Evolutionary conservation across 148 eudicot species (phyloP).

Genomic region (Talinum fruticosum): DNA sequence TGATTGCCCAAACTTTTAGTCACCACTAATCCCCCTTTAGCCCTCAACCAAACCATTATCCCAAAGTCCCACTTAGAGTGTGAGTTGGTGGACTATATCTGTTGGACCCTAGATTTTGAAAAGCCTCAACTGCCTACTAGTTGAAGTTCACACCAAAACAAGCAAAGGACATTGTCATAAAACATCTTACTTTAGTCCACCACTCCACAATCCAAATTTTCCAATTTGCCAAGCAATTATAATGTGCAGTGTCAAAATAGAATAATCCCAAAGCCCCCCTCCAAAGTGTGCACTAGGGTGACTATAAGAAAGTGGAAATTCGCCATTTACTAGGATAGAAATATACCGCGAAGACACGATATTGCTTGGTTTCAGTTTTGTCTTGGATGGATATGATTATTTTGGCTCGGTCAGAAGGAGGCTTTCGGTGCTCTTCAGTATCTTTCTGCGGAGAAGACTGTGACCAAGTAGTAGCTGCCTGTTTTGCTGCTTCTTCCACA

Average conservation of each 20-base stretch:
- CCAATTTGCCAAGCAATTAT: neutral
- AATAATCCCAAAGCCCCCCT: too few relatives aligned
- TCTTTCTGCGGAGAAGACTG: constrained; percentile 27
- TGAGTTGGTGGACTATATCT: neutral
- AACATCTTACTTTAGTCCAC: neutral
- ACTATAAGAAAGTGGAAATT: neutral
- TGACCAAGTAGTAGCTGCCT: too few relatives aligned
- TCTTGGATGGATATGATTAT: constrained; percentile 67
- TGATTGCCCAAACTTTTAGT: neutral
- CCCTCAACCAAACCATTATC: neutral
- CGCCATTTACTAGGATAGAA: neutral
- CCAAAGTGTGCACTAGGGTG: neutral
- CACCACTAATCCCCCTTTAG: neutral
- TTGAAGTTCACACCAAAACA: neutral
- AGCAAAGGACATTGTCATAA: neutral
- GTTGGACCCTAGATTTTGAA: neutral
- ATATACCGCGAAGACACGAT: constrained; percentile 56
- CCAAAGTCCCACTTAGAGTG: neutral
- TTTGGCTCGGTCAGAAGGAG: constrained; percentile 52
- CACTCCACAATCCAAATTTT: neutral
- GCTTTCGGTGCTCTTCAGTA: constrained; percentile 34
- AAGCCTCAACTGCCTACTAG: neutral
- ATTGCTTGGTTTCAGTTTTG: constrained; percentile 56
- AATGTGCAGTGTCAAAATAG: too few relatives aligned
- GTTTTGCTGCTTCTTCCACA: constrained; percentile 50